Evolutionary conservation across 805 yeast genomes (phyloP).

Genomic region (Tetrapisispora namnaoensis): DNA sequence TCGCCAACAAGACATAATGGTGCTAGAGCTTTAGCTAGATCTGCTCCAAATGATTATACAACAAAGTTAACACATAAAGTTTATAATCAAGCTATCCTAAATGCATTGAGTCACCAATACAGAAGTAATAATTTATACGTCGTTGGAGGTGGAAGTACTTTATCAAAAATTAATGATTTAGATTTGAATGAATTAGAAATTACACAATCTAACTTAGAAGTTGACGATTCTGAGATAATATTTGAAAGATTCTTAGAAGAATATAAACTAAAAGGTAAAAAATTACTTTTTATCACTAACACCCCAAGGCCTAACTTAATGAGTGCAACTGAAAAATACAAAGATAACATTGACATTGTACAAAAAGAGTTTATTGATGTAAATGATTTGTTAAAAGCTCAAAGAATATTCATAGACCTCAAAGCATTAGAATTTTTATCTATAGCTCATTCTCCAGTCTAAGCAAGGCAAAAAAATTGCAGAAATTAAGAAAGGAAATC

Average conservation of each 20-base stretch:
- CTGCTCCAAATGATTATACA: slow-evolving; percentile 82
- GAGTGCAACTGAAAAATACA: slow-evolving; percentile 43
- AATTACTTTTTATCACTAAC: slow-evolving; percentile 60
- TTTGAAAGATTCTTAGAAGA: slow-evolving; percentile 38
- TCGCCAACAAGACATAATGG: slow-evolving; percentile 89
- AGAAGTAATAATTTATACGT: slow-evolving; percentile 62
- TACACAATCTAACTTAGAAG: background rate
- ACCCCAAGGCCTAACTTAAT: slow-evolving; percentile 51
- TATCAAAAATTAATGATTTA: slow-evolving; percentile 32
- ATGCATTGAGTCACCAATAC: slow-evolving; percentile 76
- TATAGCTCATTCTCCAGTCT: slow-evolving; percentile 13
- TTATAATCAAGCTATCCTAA: slow-evolving; percentile 66
- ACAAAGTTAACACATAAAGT: slow-evolving; percentile 66
- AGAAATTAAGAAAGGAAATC: no score
- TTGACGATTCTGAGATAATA: slow-evolving; percentile 24
- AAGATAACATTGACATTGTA: slow-evolving; percentile 50
- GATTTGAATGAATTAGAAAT: slow-evolving; percentile 6
- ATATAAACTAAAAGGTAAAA: slow-evolving; percentile 38
- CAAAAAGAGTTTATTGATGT: slow-evolving; percentile 74
- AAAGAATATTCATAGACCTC: slow-evolving; percentile 62
- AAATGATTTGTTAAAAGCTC: slow-evolving; percentile 72
- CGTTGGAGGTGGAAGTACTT: slow-evolving; percentile 39
- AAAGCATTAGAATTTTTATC: slow-evolving; percentile 59
- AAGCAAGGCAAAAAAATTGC: background rate
- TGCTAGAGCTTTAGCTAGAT: slow-evolving; percentile 79